Evolutionary conservation across 352 stramenopile species (phyloP).

Genomic region (Phytophthora vignae): DNA sequence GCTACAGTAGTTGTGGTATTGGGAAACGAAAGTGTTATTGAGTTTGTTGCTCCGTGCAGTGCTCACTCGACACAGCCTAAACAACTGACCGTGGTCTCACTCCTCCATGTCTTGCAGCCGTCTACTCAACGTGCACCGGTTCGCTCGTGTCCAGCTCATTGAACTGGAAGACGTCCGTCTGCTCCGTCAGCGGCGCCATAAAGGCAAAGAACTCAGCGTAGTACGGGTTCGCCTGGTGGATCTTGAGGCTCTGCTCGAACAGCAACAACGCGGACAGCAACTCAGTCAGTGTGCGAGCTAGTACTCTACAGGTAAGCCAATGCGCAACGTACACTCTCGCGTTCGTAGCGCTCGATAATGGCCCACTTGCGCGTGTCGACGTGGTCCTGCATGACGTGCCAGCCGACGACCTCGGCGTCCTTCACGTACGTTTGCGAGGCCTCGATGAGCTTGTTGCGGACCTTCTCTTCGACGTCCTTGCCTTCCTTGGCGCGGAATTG

Average conservation of each 20-base stretch:
- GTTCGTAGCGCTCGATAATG: slow-evolving; percentile 49
- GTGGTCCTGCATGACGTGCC: slow-evolving; percentile 47
- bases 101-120: background rate
- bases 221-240: slow-evolving; percentile 33
- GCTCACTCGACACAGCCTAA: too few relatives aligned
- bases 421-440: slow-evolving; percentile 47
- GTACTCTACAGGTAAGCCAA: too few relatives aligned
- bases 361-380: slow-evolving; percentile 42
- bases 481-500: slow-evolving; percentile 47
- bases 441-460: slow-evolving; percentile 48
- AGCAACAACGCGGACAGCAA: background rate
- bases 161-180: slow-evolving; percentile 23
- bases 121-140: slow-evolving; percentile 22
- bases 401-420: slow-evolving; percentile 38
- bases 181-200: slow-evolving; percentile 16
- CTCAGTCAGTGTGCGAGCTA: background rate
- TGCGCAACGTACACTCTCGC: slow-evolving; percentile 10
- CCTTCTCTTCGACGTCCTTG: slow-evolving; percentile 48
- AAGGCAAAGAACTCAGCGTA: slow-evolving; percentile 20
- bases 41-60: too few relatives aligned
- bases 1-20: too few relatives aligned
- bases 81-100: too few relatives aligned
- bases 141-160: slow-evolving; percentile 35
- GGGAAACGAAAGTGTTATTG: too few relatives aligned
- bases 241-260: slow-evolving; percentile 30